Evolutionary conservation across 129 eudicot genomes (phyloP).

Genomic region (Logfia minima): DNA sequence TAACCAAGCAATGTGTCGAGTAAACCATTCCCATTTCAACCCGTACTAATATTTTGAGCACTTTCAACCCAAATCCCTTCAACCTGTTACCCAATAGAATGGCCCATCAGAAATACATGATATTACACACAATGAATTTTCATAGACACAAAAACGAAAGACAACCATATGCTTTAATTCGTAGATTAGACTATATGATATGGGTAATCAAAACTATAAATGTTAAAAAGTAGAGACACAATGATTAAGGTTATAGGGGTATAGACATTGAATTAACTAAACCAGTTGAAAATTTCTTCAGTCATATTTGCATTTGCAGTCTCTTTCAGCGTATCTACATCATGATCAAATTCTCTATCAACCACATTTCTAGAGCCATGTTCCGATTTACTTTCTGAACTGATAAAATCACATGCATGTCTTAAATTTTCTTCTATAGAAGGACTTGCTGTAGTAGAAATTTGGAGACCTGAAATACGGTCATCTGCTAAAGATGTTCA

Average conservation of each 20-base stretch:
- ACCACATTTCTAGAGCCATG: background rate
- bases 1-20: no score
- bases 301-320: background rate
- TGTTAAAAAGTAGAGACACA: background rate
- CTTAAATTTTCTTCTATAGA: slow-evolving; percentile 8
- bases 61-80: no score
- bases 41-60: no score
- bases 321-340: slow-evolving; percentile 11
- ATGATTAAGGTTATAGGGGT: background rate
- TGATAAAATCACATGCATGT: slow-evolving; percentile 7
- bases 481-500: slow-evolving; percentile 21
- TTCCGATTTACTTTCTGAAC: background rate
- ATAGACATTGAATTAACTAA: slow-evolving; percentile 37
- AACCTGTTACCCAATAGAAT: no score
- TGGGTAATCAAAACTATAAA: no score
- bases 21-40: no score
- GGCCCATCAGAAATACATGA: no score
- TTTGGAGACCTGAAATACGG: background rate
- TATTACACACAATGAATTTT: no score
- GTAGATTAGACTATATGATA: background rate
- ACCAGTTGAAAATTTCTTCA: slow-evolving; percentile 18
- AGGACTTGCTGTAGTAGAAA: slow-evolving; percentile 18
- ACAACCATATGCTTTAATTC: background rate
- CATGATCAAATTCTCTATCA: slow-evolving; percentile 8
- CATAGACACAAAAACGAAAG: no score